Evolutionary conservation across 83 land plant species (phyloP).

Genomic region (Larix sibirica): DNA sequence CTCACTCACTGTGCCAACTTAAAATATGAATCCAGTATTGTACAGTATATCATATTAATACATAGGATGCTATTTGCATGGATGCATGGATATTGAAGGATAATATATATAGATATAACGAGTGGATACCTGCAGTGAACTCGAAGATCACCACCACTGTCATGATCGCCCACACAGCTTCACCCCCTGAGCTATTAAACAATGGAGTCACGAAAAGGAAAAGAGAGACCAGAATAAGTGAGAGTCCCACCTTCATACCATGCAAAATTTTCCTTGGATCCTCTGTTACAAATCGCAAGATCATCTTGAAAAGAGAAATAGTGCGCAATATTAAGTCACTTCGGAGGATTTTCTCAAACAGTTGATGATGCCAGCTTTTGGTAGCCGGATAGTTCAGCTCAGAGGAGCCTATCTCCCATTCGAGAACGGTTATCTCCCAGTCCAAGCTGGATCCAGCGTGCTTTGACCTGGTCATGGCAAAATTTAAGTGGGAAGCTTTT

Average conservation of each 20-base stretch:
- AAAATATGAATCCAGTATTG: neutral
- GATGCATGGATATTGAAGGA: neutral
- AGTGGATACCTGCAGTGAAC: constrained; percentile 11
- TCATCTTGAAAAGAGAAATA: neutral
- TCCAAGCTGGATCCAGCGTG: neutral
- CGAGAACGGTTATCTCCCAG: neutral
- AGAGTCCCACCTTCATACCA: constrained; percentile 20
- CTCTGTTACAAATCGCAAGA: neutral
- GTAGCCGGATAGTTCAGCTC: neutral
- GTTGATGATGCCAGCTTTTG: neutral
- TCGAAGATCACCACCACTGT: constrained; percentile 30
- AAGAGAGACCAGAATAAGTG: constrained; percentile 11
- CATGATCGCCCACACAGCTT: constrained; percentile 25
- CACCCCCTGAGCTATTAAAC: neutral
- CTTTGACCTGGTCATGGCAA: neutral
- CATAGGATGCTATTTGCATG: neutral
- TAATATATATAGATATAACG: neutral
- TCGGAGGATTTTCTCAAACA: neutral
- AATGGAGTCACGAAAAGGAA: neutral
- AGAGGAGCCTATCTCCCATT: neutral
- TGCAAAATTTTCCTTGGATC: constrained; percentile 17
- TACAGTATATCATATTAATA: neutral
- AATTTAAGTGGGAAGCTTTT: too few relatives aligned
- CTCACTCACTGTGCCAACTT: neutral
- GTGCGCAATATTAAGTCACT: neutral